These are phyloP conservation scores for Acanthamoeba sp. DNA, from an alignment of 208 protist genomes.

Conservation along the genomic window DNA sequence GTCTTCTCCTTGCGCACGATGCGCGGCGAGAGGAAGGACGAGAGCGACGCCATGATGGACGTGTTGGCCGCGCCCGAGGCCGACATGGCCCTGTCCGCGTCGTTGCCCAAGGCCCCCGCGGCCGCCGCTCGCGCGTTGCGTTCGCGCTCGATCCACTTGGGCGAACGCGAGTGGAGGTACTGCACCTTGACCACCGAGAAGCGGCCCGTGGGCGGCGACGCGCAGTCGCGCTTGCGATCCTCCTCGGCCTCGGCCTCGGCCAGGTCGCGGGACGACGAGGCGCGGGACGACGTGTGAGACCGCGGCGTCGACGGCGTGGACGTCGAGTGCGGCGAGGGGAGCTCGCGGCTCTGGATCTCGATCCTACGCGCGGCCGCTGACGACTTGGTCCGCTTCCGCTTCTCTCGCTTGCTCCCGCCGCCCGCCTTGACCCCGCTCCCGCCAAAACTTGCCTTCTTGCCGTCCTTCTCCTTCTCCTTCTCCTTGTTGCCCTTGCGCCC, in stretches of 20 bases:
- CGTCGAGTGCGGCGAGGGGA: not conserved
- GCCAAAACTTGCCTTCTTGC: not conserved
- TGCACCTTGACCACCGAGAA: conserved; percentile 54
- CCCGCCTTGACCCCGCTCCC: not conserved
- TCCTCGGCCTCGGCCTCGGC: not conserved
- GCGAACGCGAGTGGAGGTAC: conserved; percentile 52
- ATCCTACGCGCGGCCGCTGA: conserved; percentile 21
- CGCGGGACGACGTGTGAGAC: conserved; percentile 8
- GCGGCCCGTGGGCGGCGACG: not conserved
- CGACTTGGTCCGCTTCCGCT: conserved; percentile 49
- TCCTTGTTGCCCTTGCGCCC: not conserved
- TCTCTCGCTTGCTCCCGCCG: not conserved
- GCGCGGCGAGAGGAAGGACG: conserved; percentile 42
- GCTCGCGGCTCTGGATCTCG: not conserved
- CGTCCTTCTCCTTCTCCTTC: conserved; percentile 1
- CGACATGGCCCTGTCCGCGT: not conserved
- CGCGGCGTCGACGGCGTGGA: conserved; percentile 14
- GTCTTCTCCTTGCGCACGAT: conserved; percentile 11
- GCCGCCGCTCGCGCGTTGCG: not conserved
- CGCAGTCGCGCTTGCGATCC: not conserved
- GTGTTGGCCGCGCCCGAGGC: not conserved
- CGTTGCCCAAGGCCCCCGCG: not conserved
- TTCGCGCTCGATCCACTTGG: conserved; percentile 52
- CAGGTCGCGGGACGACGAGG: not conserved
- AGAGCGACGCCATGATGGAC: conserved; percentile 42